Evolutionary conservation across 2,329 filamentous ascomycete genomes (phyloP).

Genomic region (Colletotrichum horii): DNA sequence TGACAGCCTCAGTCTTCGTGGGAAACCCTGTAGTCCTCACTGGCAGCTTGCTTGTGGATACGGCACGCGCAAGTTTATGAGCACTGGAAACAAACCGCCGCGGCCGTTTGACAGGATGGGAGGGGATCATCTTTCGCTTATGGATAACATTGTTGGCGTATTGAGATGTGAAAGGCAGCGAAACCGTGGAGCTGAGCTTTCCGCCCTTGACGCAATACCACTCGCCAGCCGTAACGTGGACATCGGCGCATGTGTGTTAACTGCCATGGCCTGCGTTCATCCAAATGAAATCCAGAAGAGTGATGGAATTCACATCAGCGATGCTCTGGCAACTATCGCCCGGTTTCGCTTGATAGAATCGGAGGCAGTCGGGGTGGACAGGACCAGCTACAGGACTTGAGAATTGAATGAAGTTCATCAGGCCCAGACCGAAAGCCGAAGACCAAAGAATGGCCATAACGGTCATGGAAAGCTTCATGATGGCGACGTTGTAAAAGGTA

Average conservation of each 20-base stretch:
- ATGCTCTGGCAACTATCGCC: constrained; percentile 22
- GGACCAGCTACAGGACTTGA: not conserved
- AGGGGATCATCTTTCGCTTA: not conserved
- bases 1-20: not conserved
- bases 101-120: not conserved
- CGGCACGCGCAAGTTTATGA: not conserved
- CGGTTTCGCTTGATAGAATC: constrained; percentile 1
- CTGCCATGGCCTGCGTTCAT: constrained; percentile 24
- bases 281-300: constrained; percentile 28
- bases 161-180: not conserved
- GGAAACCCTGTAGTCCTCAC: not conserved
- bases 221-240: not conserved
- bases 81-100: not conserved
- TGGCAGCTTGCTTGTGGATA: not conserved
- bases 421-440: not conserved
- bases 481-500: not conserved
- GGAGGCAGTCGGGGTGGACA: not conserved
- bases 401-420: not conserved
- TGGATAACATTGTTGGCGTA: not conserved
- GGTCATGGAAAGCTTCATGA: not conserved
- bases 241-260: not conserved
- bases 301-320: constrained; percentile 29
- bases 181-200: not conserved
- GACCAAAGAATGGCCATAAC: not conserved
- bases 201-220: constrained; percentile 27